Percentiles rank a stretch among this genome's conserved stretches.
These are phyloP conservation scores for Simplicillium aogashimaense DNA, from an alignment of 2,329 filamentous ascomycete species.

Conservation along the genomic window DNA sequence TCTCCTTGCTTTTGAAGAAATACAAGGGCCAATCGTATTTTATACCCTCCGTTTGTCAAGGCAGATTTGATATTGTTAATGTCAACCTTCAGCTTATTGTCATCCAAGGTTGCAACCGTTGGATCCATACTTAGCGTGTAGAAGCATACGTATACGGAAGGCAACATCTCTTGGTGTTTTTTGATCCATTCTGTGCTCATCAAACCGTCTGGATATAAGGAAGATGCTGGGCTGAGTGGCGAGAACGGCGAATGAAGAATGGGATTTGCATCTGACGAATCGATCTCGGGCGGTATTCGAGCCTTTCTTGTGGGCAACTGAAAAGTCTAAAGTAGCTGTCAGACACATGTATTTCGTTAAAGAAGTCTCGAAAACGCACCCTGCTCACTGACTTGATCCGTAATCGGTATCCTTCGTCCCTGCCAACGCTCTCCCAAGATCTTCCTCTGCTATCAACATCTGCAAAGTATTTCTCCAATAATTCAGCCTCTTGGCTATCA, in stretches of 20 bases:
- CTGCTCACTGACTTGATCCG: constrained; percentile 67
- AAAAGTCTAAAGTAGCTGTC: constrained; percentile 31
- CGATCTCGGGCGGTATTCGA: constrained; percentile 39
- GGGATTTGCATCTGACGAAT: constrained; percentile 34
- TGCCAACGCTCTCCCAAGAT: constrained; percentile 57
- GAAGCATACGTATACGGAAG: constrained; percentile 71
- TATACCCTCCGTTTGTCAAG: constrained; percentile 62
- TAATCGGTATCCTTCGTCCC: constrained; percentile 46
- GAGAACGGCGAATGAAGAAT: constrained; percentile 87
- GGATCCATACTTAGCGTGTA: constrained; percentile 67
- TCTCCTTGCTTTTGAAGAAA: constrained; percentile 20
- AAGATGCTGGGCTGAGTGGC: constrained; percentile 73
- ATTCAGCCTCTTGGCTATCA: constrained; percentile 52
- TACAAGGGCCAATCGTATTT: constrained; percentile 66
- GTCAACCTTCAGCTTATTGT: constrained; percentile 81
- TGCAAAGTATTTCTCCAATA: constrained; percentile 56
- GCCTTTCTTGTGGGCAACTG: constrained; percentile 48
- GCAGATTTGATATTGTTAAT: constrained; percentile 67
- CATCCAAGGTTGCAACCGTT: constrained; percentile 65
- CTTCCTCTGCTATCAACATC: constrained; percentile 52
- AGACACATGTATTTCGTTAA: background rate
- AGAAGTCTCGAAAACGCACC: constrained; percentile 43
- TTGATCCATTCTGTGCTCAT: constrained; percentile 73
- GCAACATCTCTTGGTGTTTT: constrained; percentile 81
- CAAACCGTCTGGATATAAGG: constrained; percentile 81